These are phyloP conservation scores for Balamuthia mandrillaris DNA, from an alignment of 208 protist genomes.

Conservation along the genomic window DNA sequence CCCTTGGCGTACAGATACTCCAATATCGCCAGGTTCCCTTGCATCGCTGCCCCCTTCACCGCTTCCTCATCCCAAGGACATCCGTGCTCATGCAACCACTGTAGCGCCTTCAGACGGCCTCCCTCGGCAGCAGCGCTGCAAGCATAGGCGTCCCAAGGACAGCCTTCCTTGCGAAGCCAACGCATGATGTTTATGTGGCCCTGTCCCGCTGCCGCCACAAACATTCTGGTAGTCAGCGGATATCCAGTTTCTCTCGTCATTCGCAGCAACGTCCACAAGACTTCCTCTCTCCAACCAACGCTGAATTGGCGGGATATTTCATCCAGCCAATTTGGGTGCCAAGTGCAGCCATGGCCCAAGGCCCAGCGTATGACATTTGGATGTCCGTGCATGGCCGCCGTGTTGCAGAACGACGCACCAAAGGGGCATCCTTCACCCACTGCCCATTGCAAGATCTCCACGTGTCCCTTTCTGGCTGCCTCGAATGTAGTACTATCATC, in stretches of 20 bases:
- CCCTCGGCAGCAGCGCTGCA: not conserved
- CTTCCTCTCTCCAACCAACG: too few relatives aligned
- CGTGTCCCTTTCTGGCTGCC: not conserved
- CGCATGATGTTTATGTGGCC: not conserved
- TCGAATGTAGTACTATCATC: not conserved
- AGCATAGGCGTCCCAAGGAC: not conserved
- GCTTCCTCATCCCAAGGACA: not conserved
- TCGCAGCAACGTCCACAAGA: too few relatives aligned
- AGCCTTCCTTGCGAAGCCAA: not conserved
- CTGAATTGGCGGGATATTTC: too few relatives aligned
- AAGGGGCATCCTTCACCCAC: not conserved
- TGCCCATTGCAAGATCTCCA: not conserved
- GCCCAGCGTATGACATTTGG: not conserved
- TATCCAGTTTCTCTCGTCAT: too few relatives aligned
- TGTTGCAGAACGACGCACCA: too few relatives aligned
- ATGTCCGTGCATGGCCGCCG: not conserved
- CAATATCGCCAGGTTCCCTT: not conserved
- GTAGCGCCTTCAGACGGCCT: not conserved
- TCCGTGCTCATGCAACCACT: not conserved
- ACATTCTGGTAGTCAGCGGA: too few relatives aligned
- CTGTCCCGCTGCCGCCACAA: not conserved
- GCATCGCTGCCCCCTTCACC: not conserved
- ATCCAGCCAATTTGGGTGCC: too few relatives aligned
- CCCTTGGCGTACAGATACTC: not conserved
- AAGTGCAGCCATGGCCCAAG: not conserved